These are phyloP conservation scores for Alliaria petiolata DNA, from an alignment of 345 rosid genomes.

Conservation along the genomic window DNA sequence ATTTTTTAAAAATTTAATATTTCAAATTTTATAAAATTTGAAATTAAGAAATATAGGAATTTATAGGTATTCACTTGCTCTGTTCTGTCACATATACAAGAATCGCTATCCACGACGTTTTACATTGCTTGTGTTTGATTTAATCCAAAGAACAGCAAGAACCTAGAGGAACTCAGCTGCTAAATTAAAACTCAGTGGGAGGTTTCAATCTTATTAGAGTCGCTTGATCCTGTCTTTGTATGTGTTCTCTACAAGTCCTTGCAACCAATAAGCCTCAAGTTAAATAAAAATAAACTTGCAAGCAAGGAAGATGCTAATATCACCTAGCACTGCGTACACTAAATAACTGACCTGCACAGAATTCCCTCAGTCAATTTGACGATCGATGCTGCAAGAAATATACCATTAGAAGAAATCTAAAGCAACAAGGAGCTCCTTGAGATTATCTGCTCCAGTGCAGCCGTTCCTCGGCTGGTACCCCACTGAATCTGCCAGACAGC, in stretches of 20 bases:
- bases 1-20: not conserved
- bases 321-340: constrained; percentile 87
- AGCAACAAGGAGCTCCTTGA: constrained; percentile 92
- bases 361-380: too few relatives aligned
- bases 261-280: too few relatives aligned
- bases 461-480: constrained; percentile 93
- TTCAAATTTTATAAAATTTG: not conserved
- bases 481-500: constrained; percentile 61
- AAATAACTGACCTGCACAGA: constrained; percentile 79
- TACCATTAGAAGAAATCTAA: constrained; percentile 14
- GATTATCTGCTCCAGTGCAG: constrained; percentile 92
- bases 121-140: not conserved
- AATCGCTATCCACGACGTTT: not conserved
- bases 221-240: constrained; percentile 57
- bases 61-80: not conserved
- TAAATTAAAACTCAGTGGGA: constrained; percentile 56
- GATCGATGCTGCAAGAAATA: not conserved
- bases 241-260: too few relatives aligned
- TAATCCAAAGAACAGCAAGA: too few relatives aligned
- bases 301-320: constrained; percentile 83
- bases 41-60: not conserved
- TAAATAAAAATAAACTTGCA: too few relatives aligned
- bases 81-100: not conserved
- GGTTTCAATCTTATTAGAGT: constrained; percentile 60
- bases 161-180: not conserved